Base-by-base conservation (phyloP, 2,329 filamentous ascomycete species). In the Zymoseptoria passerinii region DNA sequence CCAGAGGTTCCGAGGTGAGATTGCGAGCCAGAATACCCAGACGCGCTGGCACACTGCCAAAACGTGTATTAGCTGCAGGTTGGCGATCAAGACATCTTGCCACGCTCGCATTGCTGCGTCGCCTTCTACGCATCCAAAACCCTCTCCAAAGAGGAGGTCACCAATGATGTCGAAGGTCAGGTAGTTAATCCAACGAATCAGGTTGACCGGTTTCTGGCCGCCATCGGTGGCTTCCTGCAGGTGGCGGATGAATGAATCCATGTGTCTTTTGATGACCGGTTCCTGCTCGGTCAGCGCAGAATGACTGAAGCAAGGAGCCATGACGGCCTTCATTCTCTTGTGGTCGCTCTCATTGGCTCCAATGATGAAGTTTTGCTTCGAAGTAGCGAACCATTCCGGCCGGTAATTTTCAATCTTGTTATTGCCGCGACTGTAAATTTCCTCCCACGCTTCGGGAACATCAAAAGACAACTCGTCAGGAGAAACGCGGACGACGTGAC, bases 391-490 rank as follows among this genome's bases (percentile, higher is more conserved):
- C 48, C 48, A 49, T 16, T 49, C 48, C 16, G 48, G 48, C 7
- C 48, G 48, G 48, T 49, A 23, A 49, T 49, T 49, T 49, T 49
- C 48, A 49, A 49, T 16, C 20, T 23, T 49, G 20, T 23, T 23
- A 16, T 23, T 49, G n/a, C 48, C 48, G 20, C 48, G n/a, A 20
- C 69, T 68, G 60, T 74, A 74, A 40, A 78, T 76, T 35, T 77
- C 74, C 62, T 72, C 71, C 74, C 77, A 81, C 1, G 70, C 70
- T 8, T 68, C 55, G 5, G 68, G 60, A 40, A 72, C 67, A 35
- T 69, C 73, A 62, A 76, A 81, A 1, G 76, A 74, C 3, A 81
- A 71, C 61, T 79, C 76, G 58, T 77, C 71, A 1, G 78, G 78
- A 4, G 72, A 73, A 49, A 79, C 68, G 10, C 79, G 75, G 7